Evolutionary conservation across 768 basidiomycete genomes (phyloP), one percentile per base, ranked within the genome.

Genomic region (Sistotremastrum suecicum): DNA sequence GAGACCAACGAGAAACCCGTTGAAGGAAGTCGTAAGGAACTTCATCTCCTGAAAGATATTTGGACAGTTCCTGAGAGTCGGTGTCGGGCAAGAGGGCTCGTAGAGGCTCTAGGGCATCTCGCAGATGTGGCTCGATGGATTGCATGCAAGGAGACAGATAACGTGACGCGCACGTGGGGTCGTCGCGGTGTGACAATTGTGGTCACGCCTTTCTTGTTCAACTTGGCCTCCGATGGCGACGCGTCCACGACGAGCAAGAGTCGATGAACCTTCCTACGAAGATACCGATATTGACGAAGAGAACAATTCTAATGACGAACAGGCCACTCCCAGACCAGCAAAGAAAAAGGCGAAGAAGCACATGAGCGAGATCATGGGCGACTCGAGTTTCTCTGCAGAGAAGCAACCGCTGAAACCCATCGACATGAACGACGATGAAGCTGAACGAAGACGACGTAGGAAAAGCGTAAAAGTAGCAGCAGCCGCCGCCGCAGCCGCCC

Each of bases 361-460:
- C 20, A 20, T 20, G 20, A 20, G 20, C 20, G 20, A 20, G 2
- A 20, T 20, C 20, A 20, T 20, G 20, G 20, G 20, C 20, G 20
- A 20, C 20, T 20, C 20, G 20, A 20, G 20, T 20, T 20, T 20
- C 20, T 20, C 20, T 20, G 20, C 20, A 20, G 20, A 20, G 20
- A 20, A 20, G 2, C 20, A 20, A 20, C 61, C 61, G 8, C 49
- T 57, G 48, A 56, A 53, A 47, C 42, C 62, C 20, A 66, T 68
- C 43, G 70, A 64, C 51, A 63, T 77, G 38, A 92, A 91, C 60
- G 88, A 91, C 57, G 89, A 91, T 62, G 74, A 72, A 3, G 87
- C 87, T 0, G 89, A 92, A 67, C 89, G 88, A 60, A 74, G 88
- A 42, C 70, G 79, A 47, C 66, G 89, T 45, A 66, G 89, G 55